Percentiles rank a stretch among this genome's conserved stretches.
These are phyloP conservation scores for Boletus sensibilis DNA, from an alignment of 768 basidiomycete species.

Conservation along the genomic window DNA sequence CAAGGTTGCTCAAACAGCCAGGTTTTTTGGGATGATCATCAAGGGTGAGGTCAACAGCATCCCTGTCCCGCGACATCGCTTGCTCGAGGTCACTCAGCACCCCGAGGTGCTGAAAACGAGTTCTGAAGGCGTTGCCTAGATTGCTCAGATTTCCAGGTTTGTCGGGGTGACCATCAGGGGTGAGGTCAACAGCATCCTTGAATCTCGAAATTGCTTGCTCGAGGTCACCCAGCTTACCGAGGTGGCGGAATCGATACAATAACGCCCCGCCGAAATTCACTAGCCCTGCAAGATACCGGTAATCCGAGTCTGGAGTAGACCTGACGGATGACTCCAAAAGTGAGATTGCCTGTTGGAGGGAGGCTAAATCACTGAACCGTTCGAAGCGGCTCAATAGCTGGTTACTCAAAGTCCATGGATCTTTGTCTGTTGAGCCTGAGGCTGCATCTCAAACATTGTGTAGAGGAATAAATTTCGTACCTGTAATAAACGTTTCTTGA, in stretches of 20 bases:
- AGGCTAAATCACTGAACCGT: not conserved
- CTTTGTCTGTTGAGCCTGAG: not conserved
- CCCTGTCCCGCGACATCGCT: not conserved
- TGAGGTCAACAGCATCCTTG: not conserved
- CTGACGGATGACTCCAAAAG: not conserved
- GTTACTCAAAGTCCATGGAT: not conserved
- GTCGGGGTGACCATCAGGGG: not conserved
- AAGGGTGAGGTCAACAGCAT: not conserved
- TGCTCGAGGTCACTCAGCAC: not conserved
- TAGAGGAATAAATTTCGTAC: not conserved
- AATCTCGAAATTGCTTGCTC: not conserved
- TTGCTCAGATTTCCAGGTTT: not conserved
- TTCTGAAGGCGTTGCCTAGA: not conserved
- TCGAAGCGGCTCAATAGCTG: not conserved
- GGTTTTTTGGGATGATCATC: too few species aligned
- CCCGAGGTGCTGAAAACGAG: not conserved
- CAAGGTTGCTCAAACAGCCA: too few species aligned
- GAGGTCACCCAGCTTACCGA: not conserved
- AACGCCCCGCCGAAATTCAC: not conserved
- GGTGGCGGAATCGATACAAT: not conserved
- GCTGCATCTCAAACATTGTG: not conserved
- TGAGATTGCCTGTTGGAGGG: slow-evolving; percentile 5
- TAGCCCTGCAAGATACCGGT: not conserved
- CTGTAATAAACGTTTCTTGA: not conserved
- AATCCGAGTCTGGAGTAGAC: not conserved